phyloP scores from a whole-genome alignment of 176 grass and related monocot genomes.

The Triticum aestivum region DNA sequence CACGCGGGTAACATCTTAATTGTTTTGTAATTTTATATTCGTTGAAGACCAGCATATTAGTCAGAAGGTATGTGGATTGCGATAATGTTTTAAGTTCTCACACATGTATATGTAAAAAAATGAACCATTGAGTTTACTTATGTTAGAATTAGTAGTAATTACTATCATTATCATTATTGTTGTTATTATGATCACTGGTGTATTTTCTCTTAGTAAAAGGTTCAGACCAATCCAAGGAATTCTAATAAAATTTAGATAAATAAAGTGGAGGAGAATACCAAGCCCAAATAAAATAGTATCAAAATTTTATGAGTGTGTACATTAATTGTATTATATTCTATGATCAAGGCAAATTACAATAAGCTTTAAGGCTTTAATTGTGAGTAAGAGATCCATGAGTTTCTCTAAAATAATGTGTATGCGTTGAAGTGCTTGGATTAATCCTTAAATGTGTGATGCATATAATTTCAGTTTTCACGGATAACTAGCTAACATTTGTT shows the following conservation, averaged over 20 bases:
- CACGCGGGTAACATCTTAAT: neutral
- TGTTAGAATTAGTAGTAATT: neutral
- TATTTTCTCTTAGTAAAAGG: neutral
- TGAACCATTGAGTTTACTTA: neutral
- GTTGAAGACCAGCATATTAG: no score
- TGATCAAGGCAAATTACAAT: neutral
- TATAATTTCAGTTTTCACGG: neutral
- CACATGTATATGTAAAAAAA: neutral
- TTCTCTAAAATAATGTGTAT: neutral
- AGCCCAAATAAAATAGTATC: neutral
- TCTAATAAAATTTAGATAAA: no score
- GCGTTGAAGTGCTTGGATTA: neutral
- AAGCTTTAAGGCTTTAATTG: neutral
- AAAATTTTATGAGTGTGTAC: neutral
- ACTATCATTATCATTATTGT: neutral
- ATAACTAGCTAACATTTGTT: neutral
- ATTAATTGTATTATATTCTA: neutral
- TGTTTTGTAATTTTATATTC: neutral
- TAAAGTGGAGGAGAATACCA: neutral
- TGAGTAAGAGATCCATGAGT: no score
- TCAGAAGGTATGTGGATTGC: no score
- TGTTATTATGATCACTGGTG: neutral
- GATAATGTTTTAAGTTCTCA: neutral
- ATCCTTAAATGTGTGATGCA: neutral
- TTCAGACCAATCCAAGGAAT: no score